phyloP scores from a whole-genome alignment of 192 early-diverging fungal genomes.

The Entomortierella beljakovae region DNA sequence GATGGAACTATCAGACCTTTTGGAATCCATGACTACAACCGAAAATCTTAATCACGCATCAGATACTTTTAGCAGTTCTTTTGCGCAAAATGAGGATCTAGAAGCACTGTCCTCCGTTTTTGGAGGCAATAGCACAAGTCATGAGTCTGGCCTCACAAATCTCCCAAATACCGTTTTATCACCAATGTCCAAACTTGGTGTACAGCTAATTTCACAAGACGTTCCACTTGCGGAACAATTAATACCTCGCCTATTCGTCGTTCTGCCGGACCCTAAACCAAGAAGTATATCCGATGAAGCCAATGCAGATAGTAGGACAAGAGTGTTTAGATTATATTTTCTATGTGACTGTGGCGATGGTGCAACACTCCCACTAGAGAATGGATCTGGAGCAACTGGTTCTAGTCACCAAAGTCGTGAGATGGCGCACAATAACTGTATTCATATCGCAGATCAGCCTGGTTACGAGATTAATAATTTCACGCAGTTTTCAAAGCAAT shows the following conservation, averaged over 20 bases:
- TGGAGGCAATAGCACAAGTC: too few species aligned
- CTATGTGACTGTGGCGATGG: constrained; percentile 25
- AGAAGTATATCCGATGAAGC: neutral
- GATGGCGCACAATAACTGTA: constrained; percentile 18
- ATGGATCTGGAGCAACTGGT: neutral
- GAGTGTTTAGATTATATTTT: constrained; percentile 25
- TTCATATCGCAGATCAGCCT: constrained; percentile 31
- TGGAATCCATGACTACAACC: too few species aligned
- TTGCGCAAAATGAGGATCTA: too few species aligned
- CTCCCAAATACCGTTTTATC: too few species aligned
- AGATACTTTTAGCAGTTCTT: too few species aligned
- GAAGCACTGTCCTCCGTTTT: too few species aligned
- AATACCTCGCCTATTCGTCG: constrained; percentile 21
- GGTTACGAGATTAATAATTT: constrained; percentile 19
- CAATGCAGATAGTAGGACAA: neutral
- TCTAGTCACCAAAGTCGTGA: neutral
- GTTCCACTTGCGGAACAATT: constrained; percentile 4
- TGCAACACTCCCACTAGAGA: constrained; percentile 7
- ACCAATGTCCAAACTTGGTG: neutral
- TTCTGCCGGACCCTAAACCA: constrained; percentile 27
- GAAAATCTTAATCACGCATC: too few species aligned
- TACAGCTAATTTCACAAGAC: constrained; percentile 2
- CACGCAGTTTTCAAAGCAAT: constrained; percentile 9
- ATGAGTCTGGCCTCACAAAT: too few species aligned
- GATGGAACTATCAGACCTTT: too few species aligned